phyloP scores from a whole-genome alignment of 768 basidiomycete genomes.

The Naganishia friedmannii region DNA sequence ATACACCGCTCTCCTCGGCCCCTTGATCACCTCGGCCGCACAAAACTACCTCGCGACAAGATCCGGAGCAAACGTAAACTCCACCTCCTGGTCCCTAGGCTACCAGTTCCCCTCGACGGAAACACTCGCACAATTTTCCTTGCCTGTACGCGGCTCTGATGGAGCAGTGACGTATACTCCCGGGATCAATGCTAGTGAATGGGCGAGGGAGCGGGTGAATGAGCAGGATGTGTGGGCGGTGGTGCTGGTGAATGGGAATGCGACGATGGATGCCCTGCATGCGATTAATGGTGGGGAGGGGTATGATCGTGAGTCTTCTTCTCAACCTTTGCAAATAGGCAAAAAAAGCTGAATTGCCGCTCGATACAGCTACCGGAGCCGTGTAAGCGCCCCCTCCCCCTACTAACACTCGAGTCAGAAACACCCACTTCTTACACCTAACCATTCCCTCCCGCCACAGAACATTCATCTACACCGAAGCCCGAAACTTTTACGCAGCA shows the following conservation, averaged over 20 bases:
- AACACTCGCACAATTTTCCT: constrained; percentile 34
- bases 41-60: background rate
- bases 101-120: constrained; percentile 37
- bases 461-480: constrained; percentile 45
- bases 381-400: background rate
- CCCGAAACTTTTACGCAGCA: constrained; percentile 43
- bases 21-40: constrained; percentile 37
- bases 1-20: constrained; percentile 49
- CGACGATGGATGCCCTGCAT: constrained; percentile 44
- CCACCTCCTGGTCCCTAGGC: constrained; percentile 36
- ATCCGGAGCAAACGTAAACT: constrained; percentile 30
- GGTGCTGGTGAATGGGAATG: constrained; percentile 46
- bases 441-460: constrained; percentile 25
- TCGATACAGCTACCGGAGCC: background rate
- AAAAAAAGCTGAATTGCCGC: too few species aligned
- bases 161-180: constrained; percentile 28
- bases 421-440: too few species aligned
- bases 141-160: constrained; percentile 29
- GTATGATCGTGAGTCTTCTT: constrained; percentile 42
- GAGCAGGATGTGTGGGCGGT: constrained; percentile 48
- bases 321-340: too few species aligned
- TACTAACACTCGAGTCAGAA: background rate
- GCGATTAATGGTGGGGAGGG: constrained; percentile 34
- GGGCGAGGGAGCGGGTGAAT: constrained; percentile 37
- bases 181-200: constrained; percentile 41